A percentile compares a stretch with the other conserved stretches of the same genome.
These are phyloP conservation scores for Pythium rhizo-oryzae DNA, from an alignment of 352 stramenopile genomes.

Conservation along the genomic window DNA sequence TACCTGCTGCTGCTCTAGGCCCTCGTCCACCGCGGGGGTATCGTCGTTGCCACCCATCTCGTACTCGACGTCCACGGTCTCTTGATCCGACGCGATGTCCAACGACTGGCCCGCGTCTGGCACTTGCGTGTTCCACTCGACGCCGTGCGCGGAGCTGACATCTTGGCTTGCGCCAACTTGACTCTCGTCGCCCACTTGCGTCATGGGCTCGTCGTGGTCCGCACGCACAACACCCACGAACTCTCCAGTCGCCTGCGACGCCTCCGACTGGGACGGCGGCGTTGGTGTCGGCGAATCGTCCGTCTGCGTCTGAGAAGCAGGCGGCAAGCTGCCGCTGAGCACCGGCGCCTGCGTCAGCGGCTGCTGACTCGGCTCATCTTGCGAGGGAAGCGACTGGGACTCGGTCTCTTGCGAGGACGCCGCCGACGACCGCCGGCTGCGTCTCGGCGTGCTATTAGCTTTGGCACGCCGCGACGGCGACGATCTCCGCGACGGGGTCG, in stretches of 20 bases:
- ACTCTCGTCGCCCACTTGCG: slow-evolving; percentile 10
- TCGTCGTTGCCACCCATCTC: not conserved
- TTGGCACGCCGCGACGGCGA: not conserved
- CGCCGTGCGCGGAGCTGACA: not conserved
- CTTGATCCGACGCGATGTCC: not conserved
- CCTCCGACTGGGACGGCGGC: not conserved
- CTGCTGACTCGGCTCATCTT: not conserved
- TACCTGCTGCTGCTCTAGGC: not conserved
- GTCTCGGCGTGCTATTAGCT: not conserved
- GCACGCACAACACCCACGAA: slow-evolving; percentile 11
- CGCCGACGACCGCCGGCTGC: not conserved
- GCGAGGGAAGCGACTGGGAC: not conserved
- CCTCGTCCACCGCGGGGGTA: not conserved
- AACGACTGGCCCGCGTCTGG: not conserved
- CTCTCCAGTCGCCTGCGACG: slow-evolving; percentile 11
- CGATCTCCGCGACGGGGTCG: not conserved
- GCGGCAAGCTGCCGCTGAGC: not conserved
- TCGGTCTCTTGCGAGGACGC: slow-evolving; percentile 4
- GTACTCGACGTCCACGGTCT: slow-evolving; percentile 10
- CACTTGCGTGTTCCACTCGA: not conserved
- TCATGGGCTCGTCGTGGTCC: slow-evolving; percentile 26
- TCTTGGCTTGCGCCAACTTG: not conserved
- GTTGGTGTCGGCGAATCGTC: not conserved
- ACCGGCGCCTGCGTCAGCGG: slow-evolving; percentile 5
- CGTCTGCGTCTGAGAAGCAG: not conserved